phyloP scores from a whole-genome alignment of 2,329 filamentous ascomycete species.

The Aspergillus sp. region DNA sequence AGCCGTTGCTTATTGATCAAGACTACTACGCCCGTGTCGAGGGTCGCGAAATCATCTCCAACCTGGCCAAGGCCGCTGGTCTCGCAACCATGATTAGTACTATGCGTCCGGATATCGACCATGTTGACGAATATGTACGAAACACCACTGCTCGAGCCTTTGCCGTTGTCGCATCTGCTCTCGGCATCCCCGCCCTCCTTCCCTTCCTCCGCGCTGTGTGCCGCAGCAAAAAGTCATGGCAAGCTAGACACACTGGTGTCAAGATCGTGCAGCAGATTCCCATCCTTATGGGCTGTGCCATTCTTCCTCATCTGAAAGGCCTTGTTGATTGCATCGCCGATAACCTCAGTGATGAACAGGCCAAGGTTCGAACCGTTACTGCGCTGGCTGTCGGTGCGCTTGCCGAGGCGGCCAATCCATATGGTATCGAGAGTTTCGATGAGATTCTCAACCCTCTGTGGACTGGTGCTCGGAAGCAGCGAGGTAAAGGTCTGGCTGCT shows the following conservation, averaged over 20 bases:
- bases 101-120: conserved; percentile 98
- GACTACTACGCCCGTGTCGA: conserved; percentile 99
- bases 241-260: conserved; percentile 94
- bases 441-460: conserved; percentile 96
- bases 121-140: conserved; percentile 96
- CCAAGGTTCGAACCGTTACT: conserved; percentile 95
- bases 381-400: conserved; percentile 92
- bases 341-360: conserved; percentile 96
- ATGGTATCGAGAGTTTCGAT: conserved; percentile 98
- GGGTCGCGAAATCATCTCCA: conserved; percentile 97
- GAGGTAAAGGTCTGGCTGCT: conserved; percentile 91
- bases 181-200: conserved; percentile 92
- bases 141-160: conserved; percentile 98
- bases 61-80: conserved; percentile 93
- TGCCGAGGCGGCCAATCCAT: conserved; percentile 94
- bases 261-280: conserved; percentile 99
- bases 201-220: conserved; percentile 96
- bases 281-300: conserved; percentile 97
- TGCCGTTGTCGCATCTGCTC: conserved; percentile 92
- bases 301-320: conserved; percentile 92
- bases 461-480: conserved; percentile 94
- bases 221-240: conserved; percentile 98
- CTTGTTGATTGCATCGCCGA: conserved; percentile 95
- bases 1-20: conserved; percentile 98
- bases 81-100: conserved; percentile 99